Conservation (phyloP, 164 flowering plant genomes). For the Umbellularia californica region DNA sequence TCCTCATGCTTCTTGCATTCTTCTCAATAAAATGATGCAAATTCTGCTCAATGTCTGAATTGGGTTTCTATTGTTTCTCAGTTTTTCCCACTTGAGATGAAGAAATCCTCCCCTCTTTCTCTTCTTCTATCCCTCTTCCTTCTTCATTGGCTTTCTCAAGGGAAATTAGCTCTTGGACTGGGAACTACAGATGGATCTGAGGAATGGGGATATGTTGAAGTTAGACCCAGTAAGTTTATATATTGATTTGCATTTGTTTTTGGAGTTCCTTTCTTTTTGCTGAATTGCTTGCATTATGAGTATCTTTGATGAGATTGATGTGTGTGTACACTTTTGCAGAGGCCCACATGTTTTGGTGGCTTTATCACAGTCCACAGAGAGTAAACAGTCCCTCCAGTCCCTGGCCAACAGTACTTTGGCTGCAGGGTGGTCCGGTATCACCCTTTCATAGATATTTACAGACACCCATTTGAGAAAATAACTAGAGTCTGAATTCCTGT, state of each 20-base stretch:
- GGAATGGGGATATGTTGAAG: slow-evolving; percentile 56
- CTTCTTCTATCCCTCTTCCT: neutral
- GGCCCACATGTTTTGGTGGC: slow-evolving; percentile 68
- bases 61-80: neutral
- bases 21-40: neutral
- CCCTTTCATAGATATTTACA: neutral
- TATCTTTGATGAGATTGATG: neutral
- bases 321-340: slow-evolving; percentile 21
- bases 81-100: neutral
- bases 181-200: slow-evolving; percentile 46
- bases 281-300: neutral
- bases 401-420: slow-evolving; percentile 66
- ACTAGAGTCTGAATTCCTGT: neutral
- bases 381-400: slow-evolving; percentile 33
- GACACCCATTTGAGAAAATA: neutral
- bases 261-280: neutral
- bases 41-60: neutral
- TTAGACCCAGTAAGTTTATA: slow-evolving; percentile 40
- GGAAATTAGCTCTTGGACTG: slow-evolving; percentile 11
- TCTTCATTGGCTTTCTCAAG: slow-evolving; percentile 14
- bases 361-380: slow-evolving; percentile 46
- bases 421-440: slow-evolving; percentile 70
- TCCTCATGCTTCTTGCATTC: no score
- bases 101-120: neutral
- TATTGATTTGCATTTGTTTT: neutral